Base-by-base conservation (phyloP, 2,329 filamentous ascomycete species). In the Xylariomycetidae sp. region DNA sequence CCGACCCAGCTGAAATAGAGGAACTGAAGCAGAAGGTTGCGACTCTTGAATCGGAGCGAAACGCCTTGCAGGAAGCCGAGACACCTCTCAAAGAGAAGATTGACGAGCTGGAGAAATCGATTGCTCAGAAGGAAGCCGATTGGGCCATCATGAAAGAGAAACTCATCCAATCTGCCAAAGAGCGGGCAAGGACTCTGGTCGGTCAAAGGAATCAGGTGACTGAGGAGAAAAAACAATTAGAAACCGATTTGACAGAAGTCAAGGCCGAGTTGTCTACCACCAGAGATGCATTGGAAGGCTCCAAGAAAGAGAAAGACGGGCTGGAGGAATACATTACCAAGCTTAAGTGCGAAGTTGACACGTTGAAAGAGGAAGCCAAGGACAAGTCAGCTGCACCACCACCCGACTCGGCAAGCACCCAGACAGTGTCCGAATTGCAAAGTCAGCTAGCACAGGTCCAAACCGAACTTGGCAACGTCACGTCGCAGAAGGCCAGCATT, bases 1-100 rank as follows among this genome's bases (percentile, higher is more conserved):
- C 94, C 33, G 92, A 98, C 54, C 90, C 92, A 27, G 87, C 86
- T 3, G 90, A 97, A 54, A 76, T 96, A 56, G 90, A 97, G 50
- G 81, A 84, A 39, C 73, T 98, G 37, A 95, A 92, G 65, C 79
- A 85, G 53, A 81, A 82, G 38, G 76, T 96, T 33, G 65, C 77
- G 6, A 65, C 64, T 2, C 63, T 89, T 9, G 72, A 87, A 54
- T 64, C 69, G 18, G 83, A 89, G 53, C 74, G 80, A 6, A 72
- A 84, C 45, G 48, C 67, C 3, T 58, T 78, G 28, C 74, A 69
- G 49, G 58, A 66, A 38, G 62, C 63, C 5, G 69, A 72, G 37
- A 54, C 65, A 23, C 64, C 71, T 8, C 60, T 82, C n/a, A 68
- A 70, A 42, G 63, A 68, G 16, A 73, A 70, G 54, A 53, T 80